Base-by-base conservation (phyloP, 352 stramenopile genomes). In the Phytophthora cactorum region DNA sequence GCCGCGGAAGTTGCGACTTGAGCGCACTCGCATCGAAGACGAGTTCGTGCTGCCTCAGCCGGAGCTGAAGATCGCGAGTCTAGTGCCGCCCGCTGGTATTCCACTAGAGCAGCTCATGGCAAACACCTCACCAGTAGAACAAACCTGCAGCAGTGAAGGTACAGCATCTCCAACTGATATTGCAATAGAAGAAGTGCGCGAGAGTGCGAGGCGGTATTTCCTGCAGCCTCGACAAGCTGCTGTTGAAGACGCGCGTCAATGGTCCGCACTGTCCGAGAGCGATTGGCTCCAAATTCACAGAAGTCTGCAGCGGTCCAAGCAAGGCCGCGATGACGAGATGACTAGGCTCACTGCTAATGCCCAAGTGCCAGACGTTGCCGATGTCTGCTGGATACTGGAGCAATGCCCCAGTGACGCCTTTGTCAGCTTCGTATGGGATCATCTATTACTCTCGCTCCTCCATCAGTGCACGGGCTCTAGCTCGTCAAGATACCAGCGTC, bases 1-100 rank as follows among this genome's bases (percentile, higher is more conserved):
- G 5, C 70, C 75, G 15, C 68, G 68, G 8, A 54, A 53, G 25
- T 17, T 72, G 28, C 62, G 39, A 25, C 27, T 66, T 10, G 65
- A 81, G 27, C 15, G 39, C 25, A 59, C 64, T 1, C 58, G 62
- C n/a, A 65, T 77, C 14, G 73, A 81, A 45, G 69, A 86, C 32
- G 76, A 79, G 9, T 89, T 91, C 52, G 70, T 89, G 27, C 60
- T 91, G 12, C 82, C 81, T 5, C 59, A 68, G 4, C 81, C 81
- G 22, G 47, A 72, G 10, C 50, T 92, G 2, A 64, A 65, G 25
- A 59, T 87, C 2, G 27, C 49, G 5, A 77, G 79, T 10, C 14
- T 90, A 12, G 41, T 92, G n/a, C 75, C 77, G 12, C 22, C 69
- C 15, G 14, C 44, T 6, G 44, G 74, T 27, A 31, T 79, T 27